A percentile compares a stretch with the other conserved stretches of the same genome.
Evolutionary conservation across 2,329 filamentous ascomycete genomes (phyloP).

Genomic region (Colletotrichum sp.): DNA sequence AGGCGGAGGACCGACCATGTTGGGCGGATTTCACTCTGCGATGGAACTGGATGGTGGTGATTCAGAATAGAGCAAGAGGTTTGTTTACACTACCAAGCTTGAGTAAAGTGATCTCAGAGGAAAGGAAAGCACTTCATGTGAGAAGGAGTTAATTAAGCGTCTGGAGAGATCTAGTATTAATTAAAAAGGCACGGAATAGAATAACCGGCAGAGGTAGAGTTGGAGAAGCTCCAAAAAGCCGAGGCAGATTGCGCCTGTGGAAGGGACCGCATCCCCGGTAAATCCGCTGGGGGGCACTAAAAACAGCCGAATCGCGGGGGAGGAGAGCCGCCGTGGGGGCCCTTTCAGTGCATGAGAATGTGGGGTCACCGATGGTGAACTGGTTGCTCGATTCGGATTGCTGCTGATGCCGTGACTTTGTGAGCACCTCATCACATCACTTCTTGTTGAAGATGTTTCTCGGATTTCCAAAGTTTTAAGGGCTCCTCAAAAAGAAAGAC

Average conservation of each 20-base stretch:
- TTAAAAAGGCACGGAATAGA: neutral
- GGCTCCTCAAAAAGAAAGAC: neutral
- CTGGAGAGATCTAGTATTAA: neutral
- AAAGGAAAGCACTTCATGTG: neutral
- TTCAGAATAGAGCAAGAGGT: neutral
- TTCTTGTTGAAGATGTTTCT: neutral
- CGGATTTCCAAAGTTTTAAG: fast-evolving
- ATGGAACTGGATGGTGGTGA: neutral
- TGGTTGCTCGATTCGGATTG: neutral
- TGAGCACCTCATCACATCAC: neutral
- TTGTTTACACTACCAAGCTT: neutral
- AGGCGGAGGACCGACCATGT: conserved; percentile 44
- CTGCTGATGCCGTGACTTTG: neutral
- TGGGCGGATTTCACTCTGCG: neutral
- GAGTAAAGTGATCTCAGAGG: neutral
- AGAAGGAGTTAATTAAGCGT: neutral
- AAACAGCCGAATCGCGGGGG: neutral
- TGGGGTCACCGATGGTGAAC: conserved; percentile 11
- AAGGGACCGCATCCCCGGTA: neutral
- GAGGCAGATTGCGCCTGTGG: conserved; percentile 11
- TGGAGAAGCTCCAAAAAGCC: conserved; percentile 16
- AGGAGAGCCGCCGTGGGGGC: neutral
- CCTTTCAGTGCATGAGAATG: neutral
- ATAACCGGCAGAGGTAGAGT: neutral
- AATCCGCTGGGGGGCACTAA: neutral